A percentile compares a stretch with the other conserved stretches of the same genome.
These are phyloP conservation scores for Extremus antarcticus DNA, from an alignment of 495 filamentous ascomycete species.

Conservation along the genomic window DNA sequence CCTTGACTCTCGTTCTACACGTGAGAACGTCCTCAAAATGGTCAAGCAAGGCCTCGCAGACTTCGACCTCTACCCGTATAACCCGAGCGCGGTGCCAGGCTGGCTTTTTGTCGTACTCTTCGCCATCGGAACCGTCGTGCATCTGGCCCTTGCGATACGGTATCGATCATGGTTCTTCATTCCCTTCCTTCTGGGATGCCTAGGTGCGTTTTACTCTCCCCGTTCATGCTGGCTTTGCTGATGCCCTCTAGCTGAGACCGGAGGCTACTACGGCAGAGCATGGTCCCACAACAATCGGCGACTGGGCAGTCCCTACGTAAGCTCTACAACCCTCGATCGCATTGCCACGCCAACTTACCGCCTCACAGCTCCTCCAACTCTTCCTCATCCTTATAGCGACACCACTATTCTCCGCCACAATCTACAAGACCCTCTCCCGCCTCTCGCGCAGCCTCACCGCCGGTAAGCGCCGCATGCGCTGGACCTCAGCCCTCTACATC, in stretches of 20 bases:
- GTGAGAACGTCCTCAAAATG: too few relatives aligned
- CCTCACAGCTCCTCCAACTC: conserved; percentile 15
- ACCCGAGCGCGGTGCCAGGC: conserved; percentile 6
- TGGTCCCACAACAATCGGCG: not conserved
- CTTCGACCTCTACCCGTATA: conserved; percentile 19
- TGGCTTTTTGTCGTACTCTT: conserved; percentile 13
- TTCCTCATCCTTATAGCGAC: conserved; percentile 35
- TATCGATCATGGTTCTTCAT: conserved; percentile 12
- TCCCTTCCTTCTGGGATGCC: conserved; percentile 11
- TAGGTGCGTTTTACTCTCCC: conserved; percentile 7
- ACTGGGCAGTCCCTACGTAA: not conserved
- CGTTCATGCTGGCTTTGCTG: too few relatives aligned
- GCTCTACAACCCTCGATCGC: too few relatives aligned
- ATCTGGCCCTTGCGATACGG: conserved; percentile 1
- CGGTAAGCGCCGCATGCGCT: conserved; percentile 26
- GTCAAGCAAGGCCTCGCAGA: not conserved
- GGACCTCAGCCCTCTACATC: conserved; percentile 38
- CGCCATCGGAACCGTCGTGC: conserved; percentile 1
- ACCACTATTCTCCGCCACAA: conserved; percentile 32
- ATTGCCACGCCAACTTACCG: conserved; percentile 7
- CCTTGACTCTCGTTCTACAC: too few relatives aligned
- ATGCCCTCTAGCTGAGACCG: conserved; percentile 37
- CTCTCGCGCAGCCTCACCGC: conserved; percentile 35
- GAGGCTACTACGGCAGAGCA: conserved; percentile 34
- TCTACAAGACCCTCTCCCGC: conserved; percentile 36